Evolutionary conservation across 805 yeast species (phyloP).

Genomic region (Schwanniomyces yamadae): DNA sequence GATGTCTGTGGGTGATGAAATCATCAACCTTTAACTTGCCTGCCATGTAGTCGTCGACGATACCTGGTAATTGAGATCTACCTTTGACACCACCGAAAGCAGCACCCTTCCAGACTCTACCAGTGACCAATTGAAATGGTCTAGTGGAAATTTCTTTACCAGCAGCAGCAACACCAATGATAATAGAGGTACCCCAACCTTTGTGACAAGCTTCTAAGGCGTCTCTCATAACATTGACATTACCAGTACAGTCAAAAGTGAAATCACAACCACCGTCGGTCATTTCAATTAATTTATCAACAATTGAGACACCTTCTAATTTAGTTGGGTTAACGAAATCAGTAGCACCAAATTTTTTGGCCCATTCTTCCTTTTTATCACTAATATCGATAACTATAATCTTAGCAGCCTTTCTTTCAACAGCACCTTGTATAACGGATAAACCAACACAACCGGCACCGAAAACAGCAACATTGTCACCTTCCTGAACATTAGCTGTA

Average conservation of each 20-base stretch:
- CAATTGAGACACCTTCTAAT: conserved; percentile 72
- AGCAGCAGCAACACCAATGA: conserved; percentile 98
- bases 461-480: conserved; percentile 93
- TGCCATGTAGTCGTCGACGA: conserved; percentile 79
- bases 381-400: conserved; percentile 87
- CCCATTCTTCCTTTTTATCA: conserved; percentile 82
- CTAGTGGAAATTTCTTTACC: conserved; percentile 95
- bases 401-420: conserved; percentile 72
- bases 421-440: conserved; percentile 95
- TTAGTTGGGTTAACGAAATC: conserved; percentile 86
- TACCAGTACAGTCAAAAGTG: conserved; percentile 98
- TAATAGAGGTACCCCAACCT: conserved; percentile 96
- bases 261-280: conserved; percentile 97
- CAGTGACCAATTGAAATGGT: conserved; percentile 98
- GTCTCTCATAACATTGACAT: conserved; percentile 88
- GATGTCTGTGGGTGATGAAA: conserved; percentile 88
- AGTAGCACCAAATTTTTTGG: conserved; percentile 88
- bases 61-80: conserved; percentile 88
- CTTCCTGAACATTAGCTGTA: conserved; percentile 86
- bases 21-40: conserved; percentile 90
- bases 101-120: conserved; percentile 98
- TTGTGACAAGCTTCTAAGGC: conserved; percentile 97
- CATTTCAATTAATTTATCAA: conserved; percentile 77
- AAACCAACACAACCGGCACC: conserved; percentile 99
- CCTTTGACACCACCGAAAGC: conserved; percentile 99